Percentiles rank a stretch among this genome's conserved stretches.
phyloP scores from a whole-genome alignment of 345 rosid species.

The Eucalyptus paniculata region DNA sequence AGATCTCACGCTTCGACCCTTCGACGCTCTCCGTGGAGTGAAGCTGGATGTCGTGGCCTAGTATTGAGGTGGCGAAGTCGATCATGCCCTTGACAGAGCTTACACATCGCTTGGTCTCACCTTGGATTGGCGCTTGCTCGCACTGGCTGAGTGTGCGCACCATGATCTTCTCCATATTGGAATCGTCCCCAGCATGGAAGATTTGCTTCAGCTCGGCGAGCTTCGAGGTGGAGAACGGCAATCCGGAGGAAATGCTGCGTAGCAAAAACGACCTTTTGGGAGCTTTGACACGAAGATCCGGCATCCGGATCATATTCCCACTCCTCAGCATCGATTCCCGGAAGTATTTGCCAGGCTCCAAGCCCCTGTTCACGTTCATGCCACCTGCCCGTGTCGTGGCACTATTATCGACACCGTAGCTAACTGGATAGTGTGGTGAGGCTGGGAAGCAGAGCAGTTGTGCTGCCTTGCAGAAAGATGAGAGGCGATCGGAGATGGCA shows the following conservation, averaged over 20 bases:
- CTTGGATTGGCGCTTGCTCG: slow-evolving; percentile 45
- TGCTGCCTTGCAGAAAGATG: slow-evolving; percentile 68
- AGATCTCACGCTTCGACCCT: slow-evolving; percentile 39
- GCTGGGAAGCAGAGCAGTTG: slow-evolving; percentile 77
- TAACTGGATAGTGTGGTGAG: slow-evolving; percentile 28
- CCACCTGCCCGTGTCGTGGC: slow-evolving; percentile 3
- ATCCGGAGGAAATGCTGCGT: slow-evolving; percentile 34
- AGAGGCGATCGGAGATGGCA: slow-evolving; percentile 39
- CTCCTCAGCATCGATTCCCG: slow-evolving; percentile 47
- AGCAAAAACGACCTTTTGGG: slow-evolving; percentile 87
- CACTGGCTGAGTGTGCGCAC: slow-evolving; percentile 46
- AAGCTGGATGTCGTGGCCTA: slow-evolving; percentile 46
- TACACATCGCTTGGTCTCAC: slow-evolving; percentile 81
- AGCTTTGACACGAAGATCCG: slow-evolving; percentile 77
- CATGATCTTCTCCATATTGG: slow-evolving; percentile 49
- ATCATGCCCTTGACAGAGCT: slow-evolving; percentile 81
- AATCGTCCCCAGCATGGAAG: slow-evolving; percentile 55
- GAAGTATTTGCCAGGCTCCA: slow-evolving; percentile 77
- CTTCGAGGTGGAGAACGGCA: slow-evolving; percentile 48
- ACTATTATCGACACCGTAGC: slow-evolving; percentile 1
- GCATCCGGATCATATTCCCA: slow-evolving; percentile 67
- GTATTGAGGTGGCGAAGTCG: slow-evolving; percentile 61
- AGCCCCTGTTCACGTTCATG: slow-evolving; percentile 45
- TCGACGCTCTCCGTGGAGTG: slow-evolving; percentile 42
- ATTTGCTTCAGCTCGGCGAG: slow-evolving; percentile 11